Conservation (phyloP, 257 asterid species). For the Nicotiana obtusifolia region DNA sequence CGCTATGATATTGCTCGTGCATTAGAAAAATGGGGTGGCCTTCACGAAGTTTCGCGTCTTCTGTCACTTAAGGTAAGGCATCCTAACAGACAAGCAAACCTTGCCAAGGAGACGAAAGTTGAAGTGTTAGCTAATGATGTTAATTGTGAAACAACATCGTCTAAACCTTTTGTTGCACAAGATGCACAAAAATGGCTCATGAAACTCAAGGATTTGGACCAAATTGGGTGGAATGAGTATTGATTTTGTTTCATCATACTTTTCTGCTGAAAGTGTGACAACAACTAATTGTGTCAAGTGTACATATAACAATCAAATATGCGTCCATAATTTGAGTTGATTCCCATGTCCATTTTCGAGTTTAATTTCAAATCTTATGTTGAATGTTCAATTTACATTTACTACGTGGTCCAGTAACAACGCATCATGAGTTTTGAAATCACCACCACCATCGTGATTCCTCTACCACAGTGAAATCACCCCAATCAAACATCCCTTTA, state of each 20-base stretch:
- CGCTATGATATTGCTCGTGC: constrained; percentile 92
- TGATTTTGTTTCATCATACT: neutral
- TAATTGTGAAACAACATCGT: constrained; percentile 29
- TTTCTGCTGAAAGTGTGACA: neutral
- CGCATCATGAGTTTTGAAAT: too few relatives aligned
- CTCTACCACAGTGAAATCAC: too few relatives aligned
- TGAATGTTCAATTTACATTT: too few relatives aligned
- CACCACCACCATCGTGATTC: too few relatives aligned
- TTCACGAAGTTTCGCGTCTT: constrained; percentile 89
- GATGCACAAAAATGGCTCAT: constrained; percentile 59
- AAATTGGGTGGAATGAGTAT: constrained; percentile 60
- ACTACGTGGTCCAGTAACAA: too few relatives aligned
- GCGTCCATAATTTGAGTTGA: too few relatives aligned
- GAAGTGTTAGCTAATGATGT: constrained; percentile 27
- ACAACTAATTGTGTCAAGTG: neutral
- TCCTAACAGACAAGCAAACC: constrained; percentile 55
- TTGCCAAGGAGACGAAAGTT: constrained; percentile 48
- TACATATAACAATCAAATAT: neutral
- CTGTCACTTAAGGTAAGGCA: constrained; percentile 76
- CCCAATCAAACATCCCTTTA: too few relatives aligned
- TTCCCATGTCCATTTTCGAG: too few relatives aligned
- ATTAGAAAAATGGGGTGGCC: constrained; percentile 97
- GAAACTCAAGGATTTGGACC: constrained; percentile 70
- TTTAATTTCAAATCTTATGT: too few relatives aligned
- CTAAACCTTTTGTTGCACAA: constrained; percentile 48